Base-by-base conservation (phyloP, 495 filamentous ascomycete species). In the Cercophora sp. region DNA sequence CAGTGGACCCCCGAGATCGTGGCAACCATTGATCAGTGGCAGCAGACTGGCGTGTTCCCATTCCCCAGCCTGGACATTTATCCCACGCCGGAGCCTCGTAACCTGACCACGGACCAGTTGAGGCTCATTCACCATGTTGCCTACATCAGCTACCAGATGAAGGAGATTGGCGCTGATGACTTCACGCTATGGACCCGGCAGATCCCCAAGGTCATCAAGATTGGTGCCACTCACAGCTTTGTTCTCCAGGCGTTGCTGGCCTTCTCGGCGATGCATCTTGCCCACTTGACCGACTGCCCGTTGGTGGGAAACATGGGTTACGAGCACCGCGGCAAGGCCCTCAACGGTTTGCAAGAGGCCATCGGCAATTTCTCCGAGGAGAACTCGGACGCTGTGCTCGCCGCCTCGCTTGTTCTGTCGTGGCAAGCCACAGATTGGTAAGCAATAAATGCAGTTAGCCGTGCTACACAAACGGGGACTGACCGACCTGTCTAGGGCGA, bases 351-450 rank as follows among this genome's bases (percentile, higher is more conserved):
- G 20, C 90, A 96, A 60, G 84, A 87, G 58, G 89, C 89, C 13
- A 91, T 96, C 56, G 83, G 83, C 25, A 75, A 77, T 20, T 97
- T 97, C 70, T 96, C 89, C 6, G 83, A 79, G 57, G 83, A 85
- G 32, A 96, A 91, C 59, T 90, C 88, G 11, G 92, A 98, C 70
- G 89, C 92, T 29, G 85, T 96, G 50, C 79, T 98, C 24, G 93
- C 91, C 45, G 89, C 93, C 22, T 97, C 91, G 10, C 83, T 96
- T 27, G 78, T 97, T 42, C 76, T 98, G 37, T 92, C 92, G 39
- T 98, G 94, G 94, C 93, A 97, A 72, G 87, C 88, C 52, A 90
- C 85, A 57, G 93, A 97, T 72, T 96, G 91, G 93, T 96, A 76
- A 78, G 89, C 77, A 60, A 70, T n/a, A 67, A 63, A 52, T 61